A percentile compares a stretch with the other conserved stretches of the same genome.
Conservation (phyloP, 1,284 basidiomycete genomes). For the Ustilago nuda region DNA sequence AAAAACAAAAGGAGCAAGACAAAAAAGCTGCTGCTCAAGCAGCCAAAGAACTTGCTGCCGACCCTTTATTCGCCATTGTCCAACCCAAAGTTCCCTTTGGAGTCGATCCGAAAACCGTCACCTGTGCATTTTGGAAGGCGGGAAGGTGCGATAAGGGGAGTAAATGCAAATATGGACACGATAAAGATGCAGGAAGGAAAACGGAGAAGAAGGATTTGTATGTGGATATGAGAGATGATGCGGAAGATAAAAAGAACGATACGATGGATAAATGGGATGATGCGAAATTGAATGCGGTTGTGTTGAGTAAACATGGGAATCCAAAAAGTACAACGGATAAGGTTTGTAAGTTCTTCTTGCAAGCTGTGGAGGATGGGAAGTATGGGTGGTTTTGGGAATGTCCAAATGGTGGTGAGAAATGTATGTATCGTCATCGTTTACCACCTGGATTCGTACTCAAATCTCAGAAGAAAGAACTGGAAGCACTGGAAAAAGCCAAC, state of each 20-base stretch:
- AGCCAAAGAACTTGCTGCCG: slow-evolving; percentile 74
- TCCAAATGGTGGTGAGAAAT: slow-evolving; percentile 75
- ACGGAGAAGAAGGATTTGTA: slow-evolving; percentile 97
- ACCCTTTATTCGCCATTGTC: slow-evolving; percentile 67
- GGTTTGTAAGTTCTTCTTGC: slow-evolving; percentile 96
- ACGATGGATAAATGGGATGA: slow-evolving; percentile 99
- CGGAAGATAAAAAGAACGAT: slow-evolving; percentile 76
- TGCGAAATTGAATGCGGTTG: slow-evolving; percentile 86
- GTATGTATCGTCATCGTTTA: slow-evolving; percentile 94
- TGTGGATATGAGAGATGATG: slow-evolving; percentile 80
- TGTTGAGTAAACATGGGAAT: slow-evolving; percentile 88
- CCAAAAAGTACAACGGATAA: slow-evolving; percentile 91
- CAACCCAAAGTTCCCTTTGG: slow-evolving; percentile 88
- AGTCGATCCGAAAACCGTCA: slow-evolving; percentile 72
- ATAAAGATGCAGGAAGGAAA: slow-evolving; percentile 82
- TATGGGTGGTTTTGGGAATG: slow-evolving; percentile 87
- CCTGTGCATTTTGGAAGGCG: slow-evolving; percentile 67
- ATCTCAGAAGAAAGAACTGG: slow-evolving; percentile 77
- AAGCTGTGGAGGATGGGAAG: slow-evolving; percentile 93
- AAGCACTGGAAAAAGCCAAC: slow-evolving; percentile 81
- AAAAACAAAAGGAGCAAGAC: slow-evolving; percentile 82
- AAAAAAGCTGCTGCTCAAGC: slow-evolving; percentile 88
- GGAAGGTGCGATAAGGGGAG: slow-evolving; percentile 66
- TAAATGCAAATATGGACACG: slow-evolving; percentile 95
- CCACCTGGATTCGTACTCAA: slow-evolving; percentile 88